Evolutionary conservation across 768 basidiomycete genomes (phyloP), one percentile per base, ranked within the genome.

Genomic region (Candolleomyces efflorescens): DNA sequence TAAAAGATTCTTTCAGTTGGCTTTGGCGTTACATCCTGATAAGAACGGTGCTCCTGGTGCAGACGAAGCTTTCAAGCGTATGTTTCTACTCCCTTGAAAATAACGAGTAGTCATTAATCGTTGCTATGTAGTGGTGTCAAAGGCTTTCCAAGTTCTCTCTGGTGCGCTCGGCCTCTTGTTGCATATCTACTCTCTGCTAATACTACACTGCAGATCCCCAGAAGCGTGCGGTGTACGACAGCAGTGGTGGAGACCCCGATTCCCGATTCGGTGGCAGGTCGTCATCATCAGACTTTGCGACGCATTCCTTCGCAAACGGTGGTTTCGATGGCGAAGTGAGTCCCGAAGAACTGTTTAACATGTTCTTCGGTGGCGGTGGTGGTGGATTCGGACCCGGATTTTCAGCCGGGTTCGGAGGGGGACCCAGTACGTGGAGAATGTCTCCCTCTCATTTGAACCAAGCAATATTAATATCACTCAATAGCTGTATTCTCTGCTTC

Each of bases 41-140:
- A 95, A 89, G 77, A 97, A 96, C 65, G 93, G 94, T 5, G 96
- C 96, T 18, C 95, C 96, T n/a, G 92, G 93, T 41, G 96, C 96
- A 15, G 96, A 98, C 60, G 96, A 98, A 69, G 96, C 96, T 2
- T 98, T 98, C 76, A 98, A 98, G 78, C 78, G 96, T 98, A 66
- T 54, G 87, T 80, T 51, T 58, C 24, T 37, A 43, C 55, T 37
- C 39, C 18, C 26, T 48, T 45, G 27, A 47, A 18, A 55, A 49
- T 15, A 44, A 23, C 59, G 23, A 49, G 60, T 57, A 22, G 59
- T 56, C 58, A 26, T 59, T 51, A 20, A 56, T 53, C 24, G 44
- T 32, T 58, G 55, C 50, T 49, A 43, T 59, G 11, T 67, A 98
- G 96, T 95, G 89, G 93, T 98, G 26, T 96, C 94, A 3, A 98